Conservation (phyloP, 441 rosid genomes). For the Pelargonium myrrhifolium region DNA sequence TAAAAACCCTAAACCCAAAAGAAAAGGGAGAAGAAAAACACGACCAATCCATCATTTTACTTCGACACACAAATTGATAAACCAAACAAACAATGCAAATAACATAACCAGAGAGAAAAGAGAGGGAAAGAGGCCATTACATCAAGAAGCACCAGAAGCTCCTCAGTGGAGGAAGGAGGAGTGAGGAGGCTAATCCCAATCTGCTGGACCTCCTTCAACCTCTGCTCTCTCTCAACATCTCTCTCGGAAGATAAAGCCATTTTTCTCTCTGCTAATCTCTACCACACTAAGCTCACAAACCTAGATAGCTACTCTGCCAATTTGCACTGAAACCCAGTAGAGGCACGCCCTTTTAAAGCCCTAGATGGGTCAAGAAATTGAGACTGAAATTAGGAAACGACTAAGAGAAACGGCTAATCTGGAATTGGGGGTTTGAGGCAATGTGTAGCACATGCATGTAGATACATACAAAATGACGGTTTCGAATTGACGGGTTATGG, state of each 20-base stretch:
- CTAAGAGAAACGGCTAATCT: not conserved
- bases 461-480: not conserved
- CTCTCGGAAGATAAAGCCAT: not conserved
- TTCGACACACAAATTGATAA: not conserved
- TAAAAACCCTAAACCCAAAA: no score
- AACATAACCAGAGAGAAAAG: not conserved
- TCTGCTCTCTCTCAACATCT: not conserved
- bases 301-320: not conserved
- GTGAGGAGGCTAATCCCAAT: constrained; percentile 1
- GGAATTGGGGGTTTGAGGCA: constrained; percentile 9
- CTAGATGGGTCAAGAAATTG: not conserved
- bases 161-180: constrained; percentile 6
- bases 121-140: constrained; percentile 4
- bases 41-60: no score
- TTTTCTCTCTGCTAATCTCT: not conserved
- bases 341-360: not conserved
- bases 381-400: not conserved
- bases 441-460: not conserved
- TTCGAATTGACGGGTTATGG: not conserved
- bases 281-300: not conserved
- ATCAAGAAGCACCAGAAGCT: not conserved
- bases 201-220: not conserved
- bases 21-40: no score
- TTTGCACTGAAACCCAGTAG: not conserved
- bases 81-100: not conserved